phyloP scores from a whole-genome alignment of 108 stramenopile species.

The Pseudonitzschia multistriata region DNA sequence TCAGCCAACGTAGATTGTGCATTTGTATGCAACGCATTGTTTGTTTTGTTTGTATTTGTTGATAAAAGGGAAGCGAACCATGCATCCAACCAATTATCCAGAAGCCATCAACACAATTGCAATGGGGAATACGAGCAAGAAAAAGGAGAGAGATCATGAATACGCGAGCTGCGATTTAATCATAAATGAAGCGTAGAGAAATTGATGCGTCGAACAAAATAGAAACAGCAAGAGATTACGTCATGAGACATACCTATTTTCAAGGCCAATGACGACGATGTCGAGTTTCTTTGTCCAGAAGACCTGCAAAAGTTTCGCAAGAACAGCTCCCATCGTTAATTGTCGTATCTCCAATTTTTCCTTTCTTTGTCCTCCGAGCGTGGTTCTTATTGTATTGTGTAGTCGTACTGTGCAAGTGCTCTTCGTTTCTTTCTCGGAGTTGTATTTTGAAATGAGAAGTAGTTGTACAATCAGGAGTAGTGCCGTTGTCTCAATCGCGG shows the following conservation, averaged over 20 bases:
- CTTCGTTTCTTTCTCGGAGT: background rate
- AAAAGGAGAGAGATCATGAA: too few relatives aligned
- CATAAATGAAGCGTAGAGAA: too few relatives aligned
- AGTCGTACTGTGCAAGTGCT: background rate
- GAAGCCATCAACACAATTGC: background rate
- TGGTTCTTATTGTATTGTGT: background rate
- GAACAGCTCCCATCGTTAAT: slow-evolving; percentile 71
- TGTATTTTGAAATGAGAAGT: background rate
- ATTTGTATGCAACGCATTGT: background rate
- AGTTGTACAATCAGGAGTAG: too few relatives aligned
- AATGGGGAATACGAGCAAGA: background rate
- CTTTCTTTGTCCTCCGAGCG: background rate
- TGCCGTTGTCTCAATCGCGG: too few relatives aligned
- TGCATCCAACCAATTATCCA: background rate
- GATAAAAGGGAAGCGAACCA: background rate
- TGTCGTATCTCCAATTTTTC: background rate
- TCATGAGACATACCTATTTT: slow-evolving; percentile 57
- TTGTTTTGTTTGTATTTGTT: background rate
- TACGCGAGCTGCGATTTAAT: background rate
- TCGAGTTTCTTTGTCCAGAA: slow-evolving; percentile 98
- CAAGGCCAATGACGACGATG: slow-evolving; percentile 93
- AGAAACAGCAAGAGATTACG: background rate
- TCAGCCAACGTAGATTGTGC: background rate
- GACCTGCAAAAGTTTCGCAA: slow-evolving; percentile 68
- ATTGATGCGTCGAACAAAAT: background rate